Evolutionary conservation across 805 yeast species (phyloP).

Genomic region (Naumovozyma baii): DNA sequence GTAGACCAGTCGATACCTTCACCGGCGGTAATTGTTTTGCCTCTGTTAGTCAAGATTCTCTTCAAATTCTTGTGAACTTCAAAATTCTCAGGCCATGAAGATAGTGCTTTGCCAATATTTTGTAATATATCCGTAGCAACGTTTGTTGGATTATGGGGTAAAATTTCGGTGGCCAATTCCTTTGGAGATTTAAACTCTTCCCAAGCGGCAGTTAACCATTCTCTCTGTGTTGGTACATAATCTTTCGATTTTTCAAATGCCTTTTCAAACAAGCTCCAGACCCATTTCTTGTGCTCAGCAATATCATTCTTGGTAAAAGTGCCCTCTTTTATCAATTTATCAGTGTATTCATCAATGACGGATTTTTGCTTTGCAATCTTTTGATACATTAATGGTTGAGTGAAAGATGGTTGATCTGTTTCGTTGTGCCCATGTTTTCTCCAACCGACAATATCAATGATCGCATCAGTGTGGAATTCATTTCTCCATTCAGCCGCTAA

Average conservation of each 20-base stretch:
- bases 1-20: slow-evolving; percentile 98
- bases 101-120: slow-evolving; percentile 66
- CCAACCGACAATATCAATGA: slow-evolving; percentile 95
- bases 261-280: slow-evolving; percentile 88
- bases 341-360: slow-evolving; percentile 77
- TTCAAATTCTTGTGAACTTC: slow-evolving; percentile 90
- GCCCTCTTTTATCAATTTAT: slow-evolving; percentile 73
- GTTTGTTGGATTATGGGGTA: slow-evolving; percentile 94
- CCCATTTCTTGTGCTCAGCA: slow-evolving; percentile 95
- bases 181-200: slow-evolving; percentile 96
- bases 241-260: slow-evolving; percentile 83
- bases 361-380: slow-evolving; percentile 81
- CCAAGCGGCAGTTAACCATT: slow-evolving; percentile 99
- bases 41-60: slow-evolving; percentile 83
- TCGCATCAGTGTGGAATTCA: slow-evolving; percentile 90
- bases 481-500: slow-evolving; percentile 99
- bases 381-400: slow-evolving; percentile 96
- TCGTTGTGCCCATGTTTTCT: slow-evolving; percentile 98
- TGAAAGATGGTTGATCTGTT: slow-evolving; percentile 98
- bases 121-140: slow-evolving; percentile 62
- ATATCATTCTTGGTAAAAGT: slow-evolving; percentile 84
- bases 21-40: slow-evolving; percentile 79
- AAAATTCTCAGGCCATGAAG: slow-evolving; percentile 79
- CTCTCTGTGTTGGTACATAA: slow-evolving; percentile 82
- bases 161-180: slow-evolving; percentile 88